A percentile compares a stretch with the other conserved stretches of the same genome.
These are phyloP conservation scores for Sclerotinia trifoliorum DNA, from an alignment of 2,329 filamentous ascomycete species.

Conservation along the genomic window DNA sequence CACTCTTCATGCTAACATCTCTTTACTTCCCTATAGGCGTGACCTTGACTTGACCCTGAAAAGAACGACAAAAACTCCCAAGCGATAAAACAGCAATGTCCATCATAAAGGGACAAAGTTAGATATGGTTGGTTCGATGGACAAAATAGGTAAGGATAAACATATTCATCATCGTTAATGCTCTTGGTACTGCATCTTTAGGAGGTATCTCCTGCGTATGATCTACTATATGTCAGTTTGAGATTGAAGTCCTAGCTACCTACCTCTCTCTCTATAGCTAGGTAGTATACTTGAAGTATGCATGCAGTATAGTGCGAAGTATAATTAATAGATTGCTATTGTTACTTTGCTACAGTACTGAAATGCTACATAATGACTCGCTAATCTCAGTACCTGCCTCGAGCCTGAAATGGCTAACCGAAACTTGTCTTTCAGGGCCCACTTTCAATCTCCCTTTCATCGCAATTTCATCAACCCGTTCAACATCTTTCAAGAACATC, in stretches of 20 bases:
- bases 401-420: background rate
- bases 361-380: too few species aligned
- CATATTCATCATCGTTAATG: background rate
- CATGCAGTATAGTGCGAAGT: too few species aligned
- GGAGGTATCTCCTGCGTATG: too few species aligned
- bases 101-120: background rate
- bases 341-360: too few species aligned
- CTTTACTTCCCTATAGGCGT: too few species aligned
- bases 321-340: too few species aligned
- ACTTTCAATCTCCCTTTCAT: conserved; percentile 1
- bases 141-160: background rate
- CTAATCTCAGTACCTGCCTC: conserved; percentile 13
- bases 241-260: too few species aligned
- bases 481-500: background rate
- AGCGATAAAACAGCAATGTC: background rate
- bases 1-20: too few species aligned
- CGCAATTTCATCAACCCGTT: conserved; percentile 11
- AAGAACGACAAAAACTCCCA: background rate
- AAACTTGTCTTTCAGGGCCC: background rate
- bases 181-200: background rate
- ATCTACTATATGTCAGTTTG: too few species aligned
- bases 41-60: background rate
- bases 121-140: background rate
- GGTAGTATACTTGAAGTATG: too few species aligned
- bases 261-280: too few species aligned